Evolutionary conservation across 768 basidiomycete genomes (phyloP).

Genomic region (Rhodotorula diobovata): DNA sequence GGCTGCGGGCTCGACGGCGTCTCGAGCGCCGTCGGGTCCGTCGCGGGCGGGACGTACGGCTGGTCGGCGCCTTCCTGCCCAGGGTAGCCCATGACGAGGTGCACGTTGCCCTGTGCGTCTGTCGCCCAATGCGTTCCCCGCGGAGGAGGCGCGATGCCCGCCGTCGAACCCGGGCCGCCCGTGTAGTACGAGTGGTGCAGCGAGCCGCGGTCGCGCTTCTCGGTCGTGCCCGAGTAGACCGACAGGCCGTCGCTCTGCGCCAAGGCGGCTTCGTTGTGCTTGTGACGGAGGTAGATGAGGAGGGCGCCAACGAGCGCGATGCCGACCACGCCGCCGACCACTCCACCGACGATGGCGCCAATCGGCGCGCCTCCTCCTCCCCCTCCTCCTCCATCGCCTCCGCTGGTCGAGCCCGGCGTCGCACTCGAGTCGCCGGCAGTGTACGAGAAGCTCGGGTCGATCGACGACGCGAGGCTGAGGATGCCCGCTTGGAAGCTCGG

Average conservation of each 20-base stretch:
- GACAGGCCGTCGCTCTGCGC: background rate
- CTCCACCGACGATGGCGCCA: conserved; percentile 22
- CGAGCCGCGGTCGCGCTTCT: conserved; percentile 6
- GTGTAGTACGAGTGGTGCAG: background rate
- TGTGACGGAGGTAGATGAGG: conserved; percentile 22
- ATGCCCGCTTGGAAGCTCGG: background rate
- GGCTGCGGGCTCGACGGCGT: background rate
- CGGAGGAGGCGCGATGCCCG: background rate
- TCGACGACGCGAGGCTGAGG: conserved; percentile 6
- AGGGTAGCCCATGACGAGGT: conserved; percentile 15
- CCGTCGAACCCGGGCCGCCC: background rate
- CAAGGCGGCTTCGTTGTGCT: conserved; percentile 6
- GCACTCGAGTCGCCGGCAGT: background rate
- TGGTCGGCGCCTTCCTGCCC: background rate
- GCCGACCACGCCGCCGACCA: conserved; percentile 14
- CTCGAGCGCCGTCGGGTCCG: background rate
- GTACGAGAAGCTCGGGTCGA: conserved; percentile 1
- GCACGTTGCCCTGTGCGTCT: conserved; percentile 1
- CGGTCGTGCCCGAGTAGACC: conserved; percentile 11
- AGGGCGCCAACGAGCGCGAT: conserved; percentile 3
- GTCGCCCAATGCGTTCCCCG: conserved; percentile 4
- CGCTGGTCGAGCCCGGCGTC: background rate
- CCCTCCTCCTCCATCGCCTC: background rate
- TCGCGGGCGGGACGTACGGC: background rate
- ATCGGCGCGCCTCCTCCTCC: background rate